phyloP scores from a whole-genome alignment of 805 yeast species.

The Sporopachydermia quercuum region DNA sequence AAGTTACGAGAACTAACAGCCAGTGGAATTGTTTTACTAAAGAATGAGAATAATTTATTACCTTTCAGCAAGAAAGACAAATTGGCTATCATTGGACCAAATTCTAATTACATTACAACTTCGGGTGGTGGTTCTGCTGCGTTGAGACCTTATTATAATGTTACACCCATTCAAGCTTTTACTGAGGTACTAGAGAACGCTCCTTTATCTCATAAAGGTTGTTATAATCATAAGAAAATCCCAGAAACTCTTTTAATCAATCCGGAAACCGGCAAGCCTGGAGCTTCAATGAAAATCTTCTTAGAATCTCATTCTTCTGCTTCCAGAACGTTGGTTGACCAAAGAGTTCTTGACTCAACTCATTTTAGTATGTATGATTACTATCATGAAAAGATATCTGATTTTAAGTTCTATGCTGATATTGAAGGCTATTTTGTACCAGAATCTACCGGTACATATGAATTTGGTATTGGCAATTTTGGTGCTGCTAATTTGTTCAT shows the following conservation, averaged over 20 bases:
- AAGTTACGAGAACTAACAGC: slow-evolving; percentile 25
- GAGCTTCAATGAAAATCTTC: slow-evolving; percentile 15
- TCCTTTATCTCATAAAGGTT: not conserved
- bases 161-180: slow-evolving; percentile 25
- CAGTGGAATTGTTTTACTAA: slow-evolving; percentile 35
- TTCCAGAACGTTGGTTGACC: slow-evolving; percentile 17
- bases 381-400: slow-evolving; percentile 11
- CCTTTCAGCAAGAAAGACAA: slow-evolving; percentile 27
- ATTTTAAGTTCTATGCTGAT: slow-evolving; percentile 24
- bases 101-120: slow-evolving; percentile 29
- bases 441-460: slow-evolving; percentile 31
- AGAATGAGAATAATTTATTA: slow-evolving; percentile 27
- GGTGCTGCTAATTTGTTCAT: slow-evolving; percentile 44
- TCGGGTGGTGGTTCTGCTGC: slow-evolving; percentile 52
- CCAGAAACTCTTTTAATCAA: not conserved
- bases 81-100: slow-evolving; percentile 39
- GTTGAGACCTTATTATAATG: slow-evolving; percentile 27
- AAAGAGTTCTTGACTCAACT: slow-evolving; percentile 11
- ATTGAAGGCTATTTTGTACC: slow-evolving; percentile 30
- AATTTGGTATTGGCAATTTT: slow-evolving; percentile 34
- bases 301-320: slow-evolving; percentile 10
- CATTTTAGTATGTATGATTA: slow-evolving; percentile 18
- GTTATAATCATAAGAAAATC: not conserved
- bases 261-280: slow-evolving; percentile 7
- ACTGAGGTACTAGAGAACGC: not conserved